These are phyloP conservation scores for Podila clonocystis DNA, from an alignment of 192 early-diverging fungal species.

Conservation along the genomic window DNA sequence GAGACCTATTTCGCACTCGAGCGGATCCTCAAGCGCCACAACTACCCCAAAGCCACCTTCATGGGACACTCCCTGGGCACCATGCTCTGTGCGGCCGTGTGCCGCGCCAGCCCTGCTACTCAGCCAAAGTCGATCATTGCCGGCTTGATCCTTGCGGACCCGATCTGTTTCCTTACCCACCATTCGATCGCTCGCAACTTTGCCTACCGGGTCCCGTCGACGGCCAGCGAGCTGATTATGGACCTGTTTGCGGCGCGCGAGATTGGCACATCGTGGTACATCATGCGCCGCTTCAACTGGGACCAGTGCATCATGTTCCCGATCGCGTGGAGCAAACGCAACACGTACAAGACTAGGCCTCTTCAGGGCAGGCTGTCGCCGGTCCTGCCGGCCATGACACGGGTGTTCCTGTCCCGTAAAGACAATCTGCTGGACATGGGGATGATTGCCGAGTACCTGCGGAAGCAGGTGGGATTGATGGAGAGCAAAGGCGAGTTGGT, in stretches of 20 bases:
- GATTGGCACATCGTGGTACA: constrained; percentile 68
- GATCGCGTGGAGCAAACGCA: constrained; percentile 15
- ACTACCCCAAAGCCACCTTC: constrained; percentile 62
- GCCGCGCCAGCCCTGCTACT: constrained; percentile 48
- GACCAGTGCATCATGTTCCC: constrained; percentile 53
- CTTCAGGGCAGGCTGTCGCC: constrained; percentile 22
- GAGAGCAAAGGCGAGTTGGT: constrained; percentile 24
- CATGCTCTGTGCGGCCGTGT: constrained; percentile 64
- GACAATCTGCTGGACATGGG: constrained; percentile 55
- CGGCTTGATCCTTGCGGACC: constrained; percentile 69
- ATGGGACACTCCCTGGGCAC: constrained; percentile 74
- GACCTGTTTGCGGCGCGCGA: constrained; percentile 68
- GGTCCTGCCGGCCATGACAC: constrained; percentile 26
- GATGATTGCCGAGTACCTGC: constrained; percentile 50
- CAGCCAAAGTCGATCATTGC: constrained; percentile 51
- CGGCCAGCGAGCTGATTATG: constrained; percentile 61
- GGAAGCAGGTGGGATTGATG: constrained; percentile 29
- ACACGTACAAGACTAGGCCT: constrained; percentile 3
- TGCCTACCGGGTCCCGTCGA: constrained; percentile 50
- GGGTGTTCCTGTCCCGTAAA: constrained; percentile 57
- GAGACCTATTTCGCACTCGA: constrained; percentile 65
- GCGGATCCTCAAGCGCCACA: constrained; percentile 60
- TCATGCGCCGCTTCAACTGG: constrained; percentile 66
- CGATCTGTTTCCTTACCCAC: constrained; percentile 72
- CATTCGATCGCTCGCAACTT: constrained; percentile 72